phyloP scores from a whole-genome alignment of 371 early-diverging fungal genomes.

The Aphelidium insulamus region DNA sequence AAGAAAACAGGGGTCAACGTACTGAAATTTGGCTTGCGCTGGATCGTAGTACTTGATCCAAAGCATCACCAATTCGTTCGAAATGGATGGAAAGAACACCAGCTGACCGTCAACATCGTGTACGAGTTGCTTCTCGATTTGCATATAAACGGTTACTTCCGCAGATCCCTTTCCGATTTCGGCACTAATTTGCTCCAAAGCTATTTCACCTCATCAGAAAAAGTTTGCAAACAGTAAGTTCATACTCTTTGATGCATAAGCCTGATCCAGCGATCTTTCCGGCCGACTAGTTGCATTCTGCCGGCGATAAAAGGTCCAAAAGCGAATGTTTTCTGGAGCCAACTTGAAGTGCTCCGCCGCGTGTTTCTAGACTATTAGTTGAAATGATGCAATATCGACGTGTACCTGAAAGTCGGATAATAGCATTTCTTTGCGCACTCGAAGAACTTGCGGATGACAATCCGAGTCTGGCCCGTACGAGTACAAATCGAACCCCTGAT shows the following conservation, averaged over 20 bases:
- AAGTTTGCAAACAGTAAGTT: constrained; percentile 6
- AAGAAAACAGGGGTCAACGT: constrained; percentile 7
- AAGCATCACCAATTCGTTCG: constrained; percentile 22
- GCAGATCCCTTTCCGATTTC: constrained; percentile 13
- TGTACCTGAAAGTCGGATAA: background rate
- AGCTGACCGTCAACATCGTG: constrained; percentile 2
- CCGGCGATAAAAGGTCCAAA: constrained; percentile 63
- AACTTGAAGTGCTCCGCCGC: constrained; percentile 24
- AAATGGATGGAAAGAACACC: constrained; percentile 7
- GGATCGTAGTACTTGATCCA: constrained; percentile 74
- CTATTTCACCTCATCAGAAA: constrained; percentile 12
- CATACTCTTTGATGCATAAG: constrained; percentile 1
- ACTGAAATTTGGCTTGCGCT: constrained; percentile 28
- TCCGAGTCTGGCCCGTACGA: constrained; percentile 28
- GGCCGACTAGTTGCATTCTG: constrained; percentile 58
- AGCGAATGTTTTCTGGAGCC: constrained; percentile 29
- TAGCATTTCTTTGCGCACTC: background rate
- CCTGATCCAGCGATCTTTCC: constrained; percentile 11
- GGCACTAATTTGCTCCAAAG: constrained; percentile 19
- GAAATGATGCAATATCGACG: constrained; percentile 4
- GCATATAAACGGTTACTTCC: constrained; percentile 33
- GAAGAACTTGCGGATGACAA: background rate
- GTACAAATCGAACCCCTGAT: constrained; percentile 64
- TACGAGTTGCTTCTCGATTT: constrained; percentile 8
- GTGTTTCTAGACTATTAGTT: constrained; percentile 14